Evolutionary conservation across 805 yeast species (phyloP).

Genomic region (Kazachstania viticola): DNA sequence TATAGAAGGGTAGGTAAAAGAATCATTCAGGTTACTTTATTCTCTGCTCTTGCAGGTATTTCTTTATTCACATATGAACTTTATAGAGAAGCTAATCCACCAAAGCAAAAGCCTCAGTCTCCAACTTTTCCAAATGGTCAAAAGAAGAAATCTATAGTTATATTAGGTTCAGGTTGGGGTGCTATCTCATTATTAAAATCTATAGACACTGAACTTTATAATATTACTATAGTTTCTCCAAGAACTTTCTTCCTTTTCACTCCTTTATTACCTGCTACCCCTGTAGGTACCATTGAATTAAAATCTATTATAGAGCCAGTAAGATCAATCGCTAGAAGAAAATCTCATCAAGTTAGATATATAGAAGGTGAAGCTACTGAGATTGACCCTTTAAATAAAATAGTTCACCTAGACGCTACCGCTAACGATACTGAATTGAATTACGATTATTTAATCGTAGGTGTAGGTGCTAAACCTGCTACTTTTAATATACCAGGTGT

Average conservation of each 20-base stretch:
- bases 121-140: conserved; percentile 37
- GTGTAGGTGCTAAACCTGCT: conserved; percentile 92
- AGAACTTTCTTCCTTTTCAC: conserved; percentile 93
- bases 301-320: conserved; percentile 93
- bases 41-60: conserved; percentile 33
- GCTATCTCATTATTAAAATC: conserved; percentile 73
- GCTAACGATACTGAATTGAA: conserved; percentile 36
- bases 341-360: conserved; percentile 66
- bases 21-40: conserved; percentile 34
- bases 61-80: conserved; percentile 54
- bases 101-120: conserved; percentile 49
- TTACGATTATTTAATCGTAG: conserved; percentile 80
- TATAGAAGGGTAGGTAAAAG: conserved; percentile 7
- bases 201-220: conserved; percentile 76
- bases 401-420: conserved; percentile 40
- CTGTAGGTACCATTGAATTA: conserved; percentile 83
- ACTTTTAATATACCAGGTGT: conserved; percentile 95
- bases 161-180: conserved; percentile 92
- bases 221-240: conserved; percentile 84
- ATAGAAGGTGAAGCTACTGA: conserved; percentile 85
- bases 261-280: conserved; percentile 89
- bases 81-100: conserved; percentile 52
- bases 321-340: conserved; percentile 70
- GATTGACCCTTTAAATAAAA: conserved; percentile 62
- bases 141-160: conserved; percentile 41